Evolutionary conservation across 2,329 filamentous ascomycete genomes (phyloP), one percentile per base, ranked within the genome.

Genomic region (Cryphonectria japonica): DNA sequence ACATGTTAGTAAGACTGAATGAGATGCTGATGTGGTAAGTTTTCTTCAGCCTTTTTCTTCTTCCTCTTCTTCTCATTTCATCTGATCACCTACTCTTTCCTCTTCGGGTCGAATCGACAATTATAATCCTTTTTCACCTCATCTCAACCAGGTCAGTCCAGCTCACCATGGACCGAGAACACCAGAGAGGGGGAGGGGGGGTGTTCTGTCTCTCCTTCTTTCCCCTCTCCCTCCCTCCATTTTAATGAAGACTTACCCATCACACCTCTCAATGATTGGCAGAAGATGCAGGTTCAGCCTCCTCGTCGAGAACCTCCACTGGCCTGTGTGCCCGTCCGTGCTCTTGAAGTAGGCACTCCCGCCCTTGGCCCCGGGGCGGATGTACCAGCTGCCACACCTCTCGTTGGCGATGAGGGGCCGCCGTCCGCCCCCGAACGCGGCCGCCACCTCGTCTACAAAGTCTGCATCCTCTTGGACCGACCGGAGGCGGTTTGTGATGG

Each of bases 311-410:
- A 98, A 97, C 73, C 91, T 88, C 96, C 96, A 99, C 77, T 97
- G 91, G 11, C 93, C 91, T 67, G 91, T 90, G 80, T 99, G 96
- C 0, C 96, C 96, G 82, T 99, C 96, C 1, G 96, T 99, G 81
- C 93, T 97, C 85, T 99, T 99, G 83, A 98, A 99, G 82, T 98
- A 99, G 43, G 92, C 93, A 74, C 92, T 94, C 43, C 88, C 92
- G 1, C 79, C 82, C 80, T 95, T 96, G 37, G 77, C 77, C 9
- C 80, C 80, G 0, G 91, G 91, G 46, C 85, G 82, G 37, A 98
- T 92, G 79, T 98, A 98, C 96, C 96, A 99, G 81, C 93, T 95
- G 0, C 96, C 96, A 79, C 96, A 98, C 72, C 96, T 88, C 83
- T 98, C 95, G 78, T 99, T 99, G 41, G 95, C 94, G 19, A 98